These are phyloP conservation scores for Botrytis deweyae DNA, from an alignment of 2,329 filamentous ascomycete species.

Conservation along the genomic window DNA sequence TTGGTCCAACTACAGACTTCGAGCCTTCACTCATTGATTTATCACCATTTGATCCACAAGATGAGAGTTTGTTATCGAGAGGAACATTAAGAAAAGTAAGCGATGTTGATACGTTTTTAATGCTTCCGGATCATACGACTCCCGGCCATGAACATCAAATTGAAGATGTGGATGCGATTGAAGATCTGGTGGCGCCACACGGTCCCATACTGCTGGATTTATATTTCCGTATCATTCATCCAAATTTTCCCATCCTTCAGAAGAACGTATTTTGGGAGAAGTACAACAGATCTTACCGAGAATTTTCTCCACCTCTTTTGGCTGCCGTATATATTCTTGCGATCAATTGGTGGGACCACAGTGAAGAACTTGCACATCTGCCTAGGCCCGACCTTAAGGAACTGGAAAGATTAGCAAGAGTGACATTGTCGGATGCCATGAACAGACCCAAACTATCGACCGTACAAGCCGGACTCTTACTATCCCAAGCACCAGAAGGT, in stretches of 20 bases:
- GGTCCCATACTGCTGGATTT: constrained; percentile 75
- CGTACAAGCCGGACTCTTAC: constrained; percentile 71
- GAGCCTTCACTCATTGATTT: constrained; percentile 81
- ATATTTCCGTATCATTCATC: constrained; percentile 80
- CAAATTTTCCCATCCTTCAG: constrained; percentile 78
- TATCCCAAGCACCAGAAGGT: constrained; percentile 73
- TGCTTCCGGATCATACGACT: constrained; percentile 72
- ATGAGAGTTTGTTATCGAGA: constrained; percentile 72
- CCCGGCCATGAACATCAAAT: constrained; percentile 68
- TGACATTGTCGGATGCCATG: constrained; percentile 73
- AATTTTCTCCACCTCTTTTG: constrained; percentile 73
- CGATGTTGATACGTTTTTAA: constrained; percentile 74
- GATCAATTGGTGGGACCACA: constrained; percentile 83
- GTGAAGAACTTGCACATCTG: constrained; percentile 61
- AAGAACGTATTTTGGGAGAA: constrained; percentile 78
- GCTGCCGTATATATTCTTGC: constrained; percentile 83
- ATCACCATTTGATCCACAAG: constrained; percentile 75
- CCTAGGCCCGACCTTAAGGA: constrained; percentile 70
- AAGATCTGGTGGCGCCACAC: constrained; percentile 72
- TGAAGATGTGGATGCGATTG: constrained; percentile 69
- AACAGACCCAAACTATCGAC: constrained; percentile 79
- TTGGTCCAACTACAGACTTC: constrained; percentile 79
- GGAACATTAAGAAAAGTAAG: constrained; percentile 73
- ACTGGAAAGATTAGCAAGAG: constrained; percentile 71
- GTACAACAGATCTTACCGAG: constrained; percentile 68